These are phyloP conservation scores for Xerocomus brunneocitrinus DNA, from an alignment of 768 basidiomycete species.

Conservation along the genomic window DNA sequence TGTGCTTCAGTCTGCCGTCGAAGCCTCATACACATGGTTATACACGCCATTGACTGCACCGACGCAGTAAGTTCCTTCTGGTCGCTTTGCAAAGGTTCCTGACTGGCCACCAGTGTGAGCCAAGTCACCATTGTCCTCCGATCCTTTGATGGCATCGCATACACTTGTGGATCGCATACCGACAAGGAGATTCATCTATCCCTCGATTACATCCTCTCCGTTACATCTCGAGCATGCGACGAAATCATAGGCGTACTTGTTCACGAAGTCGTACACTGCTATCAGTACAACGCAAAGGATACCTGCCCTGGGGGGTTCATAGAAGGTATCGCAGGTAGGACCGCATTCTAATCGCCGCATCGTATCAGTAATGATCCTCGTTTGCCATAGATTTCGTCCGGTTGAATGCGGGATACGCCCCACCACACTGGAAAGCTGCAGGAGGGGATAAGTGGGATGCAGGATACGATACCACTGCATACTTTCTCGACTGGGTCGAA, in stretches of 20 bases:
- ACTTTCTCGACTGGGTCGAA: slow-evolving; percentile 69
- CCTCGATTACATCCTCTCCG: slow-evolving; percentile 54
- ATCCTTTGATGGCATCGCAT: slow-evolving; percentile 65
- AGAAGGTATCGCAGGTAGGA: slow-evolving; percentile 73
- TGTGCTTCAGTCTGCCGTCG: slow-evolving; percentile 35
- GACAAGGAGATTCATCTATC: slow-evolving; percentile 77
- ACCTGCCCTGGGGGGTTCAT: slow-evolving; percentile 67
- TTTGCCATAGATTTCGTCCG: slow-evolving; percentile 63
- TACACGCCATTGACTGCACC: slow-evolving; percentile 45
- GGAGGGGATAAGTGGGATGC: slow-evolving; percentile 60
- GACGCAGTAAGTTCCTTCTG: slow-evolving; percentile 38
- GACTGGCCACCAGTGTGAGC: slow-evolving; percentile 38
- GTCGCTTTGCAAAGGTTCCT: slow-evolving; percentile 1
- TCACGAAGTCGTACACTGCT: slow-evolving; percentile 80
- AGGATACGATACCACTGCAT: slow-evolving; percentile 71
- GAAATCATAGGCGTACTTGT: slow-evolving; percentile 70
- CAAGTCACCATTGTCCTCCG: slow-evolving; percentile 56
- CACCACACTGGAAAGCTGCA: slow-evolving; percentile 65
- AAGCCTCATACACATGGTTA: slow-evolving; percentile 37
- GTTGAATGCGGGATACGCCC: slow-evolving; percentile 48
- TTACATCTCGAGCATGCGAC: slow-evolving; percentile 39
- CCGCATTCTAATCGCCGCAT: not conserved
- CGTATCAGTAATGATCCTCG: not conserved
- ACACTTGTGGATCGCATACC: slow-evolving; percentile 51
- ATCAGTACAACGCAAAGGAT: slow-evolving; percentile 59